Evolutionary conservation across 2,329 filamentous ascomycete genomes (phyloP).

Genomic region (Orbilia oligospora): DNA sequence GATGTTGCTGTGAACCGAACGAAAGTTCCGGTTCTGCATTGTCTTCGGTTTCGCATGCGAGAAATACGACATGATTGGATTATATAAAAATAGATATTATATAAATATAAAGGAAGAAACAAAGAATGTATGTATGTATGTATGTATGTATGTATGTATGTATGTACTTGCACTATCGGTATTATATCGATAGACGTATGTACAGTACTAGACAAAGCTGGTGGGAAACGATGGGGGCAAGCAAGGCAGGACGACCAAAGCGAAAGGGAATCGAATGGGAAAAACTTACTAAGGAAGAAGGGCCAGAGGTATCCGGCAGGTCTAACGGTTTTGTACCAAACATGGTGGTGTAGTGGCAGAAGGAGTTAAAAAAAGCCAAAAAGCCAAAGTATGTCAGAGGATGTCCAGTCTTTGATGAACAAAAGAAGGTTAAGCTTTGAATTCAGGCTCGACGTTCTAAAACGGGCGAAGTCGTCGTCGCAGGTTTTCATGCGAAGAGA

Average conservation of each 20-base stretch:
- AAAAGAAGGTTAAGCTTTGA: constrained; percentile 42
- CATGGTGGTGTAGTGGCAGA: constrained; percentile 22
- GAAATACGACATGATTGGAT: constrained; percentile 6
- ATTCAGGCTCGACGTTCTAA: constrained; percentile 31
- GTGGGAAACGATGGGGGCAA: too few species aligned
- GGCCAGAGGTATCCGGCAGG: constrained; percentile 43
- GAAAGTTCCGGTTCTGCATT: constrained; percentile 45
- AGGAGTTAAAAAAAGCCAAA: constrained; percentile 1
- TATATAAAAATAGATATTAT: background rate
- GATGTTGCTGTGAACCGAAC: background rate
- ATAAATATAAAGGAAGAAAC: constrained; percentile 1
- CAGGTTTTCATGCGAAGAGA: constrained; percentile 13
- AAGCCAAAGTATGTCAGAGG: constrained; percentile 8
- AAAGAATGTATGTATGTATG: too few species aligned
- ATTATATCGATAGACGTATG: constrained; percentile 7
- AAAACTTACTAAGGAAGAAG: constrained; percentile 50
- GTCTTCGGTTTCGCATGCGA: constrained; percentile 14
- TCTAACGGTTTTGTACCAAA: constrained; percentile 52
- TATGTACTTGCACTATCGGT: constrained; percentile 6
- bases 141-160: too few species aligned
- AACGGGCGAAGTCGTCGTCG: constrained; percentile 25
- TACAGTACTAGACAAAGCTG: too few species aligned
- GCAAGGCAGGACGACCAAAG: too few species aligned
- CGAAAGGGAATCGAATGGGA: background rate
- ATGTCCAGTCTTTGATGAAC: too few species aligned